These are phyloP conservation scores for Ceratocystis colombiana DNA, from an alignment of 2,329 filamentous ascomycete species.

Conservation along the genomic window DNA sequence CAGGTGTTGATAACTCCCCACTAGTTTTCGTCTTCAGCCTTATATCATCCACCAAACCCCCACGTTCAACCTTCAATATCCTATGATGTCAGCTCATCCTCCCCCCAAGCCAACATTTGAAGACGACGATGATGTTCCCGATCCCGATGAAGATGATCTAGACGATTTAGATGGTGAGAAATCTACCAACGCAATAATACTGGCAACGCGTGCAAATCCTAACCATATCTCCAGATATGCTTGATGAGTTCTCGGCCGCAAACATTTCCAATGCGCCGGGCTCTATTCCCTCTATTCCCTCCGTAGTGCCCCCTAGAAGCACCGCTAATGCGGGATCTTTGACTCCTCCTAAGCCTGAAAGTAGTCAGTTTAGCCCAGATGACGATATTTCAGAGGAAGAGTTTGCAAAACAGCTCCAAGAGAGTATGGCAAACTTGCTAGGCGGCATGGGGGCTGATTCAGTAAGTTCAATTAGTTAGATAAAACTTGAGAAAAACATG, in stretches of 20 bases:
- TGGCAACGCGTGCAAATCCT: slow-evolving; percentile 8
- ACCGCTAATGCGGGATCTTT: background rate
- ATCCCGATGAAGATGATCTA: slow-evolving; percentile 85
- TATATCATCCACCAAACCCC: background rate
- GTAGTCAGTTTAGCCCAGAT: slow-evolving; percentile 3
- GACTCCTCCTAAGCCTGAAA: background rate
- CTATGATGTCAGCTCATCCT: slow-evolving; percentile 17
- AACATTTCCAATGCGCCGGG: slow-evolving; percentile 13
- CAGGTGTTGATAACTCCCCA: background rate
- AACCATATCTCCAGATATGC: slow-evolving; percentile 55
- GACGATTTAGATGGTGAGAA: slow-evolving; percentile 77
- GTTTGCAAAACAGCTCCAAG: slow-evolving; percentile 24
- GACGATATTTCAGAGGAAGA: slow-evolving; percentile 25
- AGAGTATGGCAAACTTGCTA: slow-evolving; percentile 23
- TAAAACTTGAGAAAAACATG: background rate
- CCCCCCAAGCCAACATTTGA: slow-evolving; percentile 26
- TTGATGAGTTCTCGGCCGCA: slow-evolving; percentile 73
- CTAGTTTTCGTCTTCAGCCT: background rate
- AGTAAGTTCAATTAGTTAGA: slow-evolving; percentile 12
- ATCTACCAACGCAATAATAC: background rate
- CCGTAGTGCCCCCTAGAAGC: slow-evolving; percentile 37
- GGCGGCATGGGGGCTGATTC: slow-evolving; percentile 24
- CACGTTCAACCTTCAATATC: background rate
- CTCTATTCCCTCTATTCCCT: slow-evolving; percentile 15
- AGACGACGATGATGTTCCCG: slow-evolving; percentile 53